These are phyloP conservation scores for Avena eriantha DNA, from an alignment of 176 grass and related monocot species.

Conservation along the genomic window DNA sequence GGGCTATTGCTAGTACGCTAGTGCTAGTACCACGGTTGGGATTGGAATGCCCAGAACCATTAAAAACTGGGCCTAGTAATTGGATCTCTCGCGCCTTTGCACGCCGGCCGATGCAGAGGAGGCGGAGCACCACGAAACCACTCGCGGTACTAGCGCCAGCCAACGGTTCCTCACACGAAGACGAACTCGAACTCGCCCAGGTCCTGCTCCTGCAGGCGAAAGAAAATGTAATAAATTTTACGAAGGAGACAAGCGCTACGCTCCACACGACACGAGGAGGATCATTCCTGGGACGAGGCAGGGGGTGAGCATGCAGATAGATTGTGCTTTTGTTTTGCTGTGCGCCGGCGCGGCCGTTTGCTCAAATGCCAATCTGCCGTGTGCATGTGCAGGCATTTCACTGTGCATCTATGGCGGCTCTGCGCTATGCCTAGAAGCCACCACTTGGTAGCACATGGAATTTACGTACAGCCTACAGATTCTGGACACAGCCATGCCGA, in stretches of 20 bases:
- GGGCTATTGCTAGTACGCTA: background rate
- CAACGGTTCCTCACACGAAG: background rate
- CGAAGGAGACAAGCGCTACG: conserved; percentile 5
- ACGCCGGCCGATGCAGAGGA: conserved; percentile 38
- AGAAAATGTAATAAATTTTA: background rate
- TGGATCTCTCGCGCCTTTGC: conserved; percentile 48
- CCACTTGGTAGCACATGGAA: conserved; percentile 24
- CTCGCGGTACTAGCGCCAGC: background rate
- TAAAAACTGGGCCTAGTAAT: conserved; percentile 39
- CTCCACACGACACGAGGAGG: background rate
- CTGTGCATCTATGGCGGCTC: background rate
- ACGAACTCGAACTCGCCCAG: background rate
- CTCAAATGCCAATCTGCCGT: background rate
- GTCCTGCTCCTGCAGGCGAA: background rate
- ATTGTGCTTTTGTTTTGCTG: background rate
- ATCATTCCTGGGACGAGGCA: no score
- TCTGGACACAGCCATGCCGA: background rate
- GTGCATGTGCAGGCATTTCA: conserved; percentile 7
- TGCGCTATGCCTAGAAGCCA: conserved; percentile 1
- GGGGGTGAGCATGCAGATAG: background rate
- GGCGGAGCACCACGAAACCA: conserved; percentile 32
- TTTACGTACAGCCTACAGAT: background rate
- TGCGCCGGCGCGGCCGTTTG: background rate
- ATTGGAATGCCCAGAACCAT: conserved; percentile 40
- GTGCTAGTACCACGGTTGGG: conserved; percentile 25